Percentiles rank a stretch among this genome's conserved stretches.
Conservation (phyloP, 192 early-diverging fungal genomes). For the Jimgerdemannia flammicorona region DNA sequence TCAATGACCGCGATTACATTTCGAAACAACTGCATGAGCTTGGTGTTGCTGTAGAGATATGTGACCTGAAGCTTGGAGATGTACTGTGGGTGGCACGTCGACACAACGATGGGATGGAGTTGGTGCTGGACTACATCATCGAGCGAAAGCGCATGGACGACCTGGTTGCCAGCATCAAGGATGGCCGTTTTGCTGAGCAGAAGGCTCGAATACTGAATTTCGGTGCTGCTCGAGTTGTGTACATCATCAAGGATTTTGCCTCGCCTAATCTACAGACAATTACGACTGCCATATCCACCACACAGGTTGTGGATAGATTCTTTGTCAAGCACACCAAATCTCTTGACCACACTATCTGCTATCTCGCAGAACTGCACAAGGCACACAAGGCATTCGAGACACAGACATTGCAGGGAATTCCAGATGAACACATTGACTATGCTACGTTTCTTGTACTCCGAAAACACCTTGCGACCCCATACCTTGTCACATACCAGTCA, state of each 20-base stretch:
- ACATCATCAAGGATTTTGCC: conserved; percentile 70
- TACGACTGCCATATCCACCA: conserved; percentile 68
- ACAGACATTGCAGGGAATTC: conserved; percentile 50
- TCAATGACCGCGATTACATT: conserved; percentile 69
- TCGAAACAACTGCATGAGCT: conserved; percentile 55
- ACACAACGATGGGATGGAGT: conserved; percentile 40
- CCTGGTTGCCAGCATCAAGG: conserved; percentile 85
- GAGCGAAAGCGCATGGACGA: conserved; percentile 97
- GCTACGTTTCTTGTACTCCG: conserved; percentile 51
- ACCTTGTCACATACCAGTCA: conserved; percentile 54
- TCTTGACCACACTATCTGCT: conserved; percentile 79
- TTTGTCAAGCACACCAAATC: conserved; percentile 73
- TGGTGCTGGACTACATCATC: conserved; percentile 79
- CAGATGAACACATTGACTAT: conserved; percentile 42
- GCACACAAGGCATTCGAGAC: too few relatives aligned
- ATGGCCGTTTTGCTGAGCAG: conserved; percentile 91
- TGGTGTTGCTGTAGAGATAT: conserved; percentile 50
- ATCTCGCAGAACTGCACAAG: conserved; percentile 50
- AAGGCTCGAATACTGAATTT: conserved; percentile 76
- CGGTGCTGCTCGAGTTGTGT: conserved; percentile 73
- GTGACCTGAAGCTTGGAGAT: conserved; percentile 81
- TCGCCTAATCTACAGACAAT: conserved; percentile 59
- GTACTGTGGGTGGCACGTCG: conserved; percentile 82
- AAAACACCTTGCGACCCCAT: conserved; percentile 38
- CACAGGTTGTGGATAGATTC: conserved; percentile 77